Base-by-base conservation (phyloP, 2,329 filamentous ascomycete genomes). In the Thermoascus crustaceus region DNA sequence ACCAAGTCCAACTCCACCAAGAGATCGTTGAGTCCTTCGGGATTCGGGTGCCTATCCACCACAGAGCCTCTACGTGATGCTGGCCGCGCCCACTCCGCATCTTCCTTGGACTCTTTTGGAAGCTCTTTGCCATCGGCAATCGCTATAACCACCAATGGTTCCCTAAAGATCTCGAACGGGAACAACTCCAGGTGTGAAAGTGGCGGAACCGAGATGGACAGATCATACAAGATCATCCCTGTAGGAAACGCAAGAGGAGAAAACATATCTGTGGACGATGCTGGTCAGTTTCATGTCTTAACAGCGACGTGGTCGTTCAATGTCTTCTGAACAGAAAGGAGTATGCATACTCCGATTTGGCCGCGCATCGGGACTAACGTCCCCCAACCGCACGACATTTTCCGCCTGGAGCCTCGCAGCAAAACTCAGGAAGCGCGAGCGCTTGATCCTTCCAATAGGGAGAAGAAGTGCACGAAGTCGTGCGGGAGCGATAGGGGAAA, bases 401-500 rank as follows among this genome's bases (percentile, higher is more conserved):
- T 94, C 83, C 46, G 75, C 68, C 55, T 83, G 80, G 42, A 98
- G 70, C 51, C 85, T 76, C 43, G 82, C 75, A 45, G 89, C 74
- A 58, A 94, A 94, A 45, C 73, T 71, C 49, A 79, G 64, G 61
- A 95, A 96, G 40, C 84, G 77, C 35, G 82, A 80, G 42, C 80
- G 77, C 58, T 80, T 88, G 59, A 96, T 91, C 55, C 77, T 81
- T 35, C 89, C 89, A 47, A 94, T 72, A 36, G 91, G 91, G 42
- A 96, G 70, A 40, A 94, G 75, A 50, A 95, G 76, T 44, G 82
- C 85, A 68, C 85, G 84, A 57, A 96, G 78, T 73, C 85, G 83
- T 67, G 87, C 89, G 58, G 87, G 87, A 63, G 88, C 84, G 68
- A 88, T 79, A 63, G 89, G 87, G 60, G 88, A 83, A 61, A 94